Base-by-base conservation (phyloP, 164 flowering plant genomes). In the Macadamia integrifolia region DNA sequence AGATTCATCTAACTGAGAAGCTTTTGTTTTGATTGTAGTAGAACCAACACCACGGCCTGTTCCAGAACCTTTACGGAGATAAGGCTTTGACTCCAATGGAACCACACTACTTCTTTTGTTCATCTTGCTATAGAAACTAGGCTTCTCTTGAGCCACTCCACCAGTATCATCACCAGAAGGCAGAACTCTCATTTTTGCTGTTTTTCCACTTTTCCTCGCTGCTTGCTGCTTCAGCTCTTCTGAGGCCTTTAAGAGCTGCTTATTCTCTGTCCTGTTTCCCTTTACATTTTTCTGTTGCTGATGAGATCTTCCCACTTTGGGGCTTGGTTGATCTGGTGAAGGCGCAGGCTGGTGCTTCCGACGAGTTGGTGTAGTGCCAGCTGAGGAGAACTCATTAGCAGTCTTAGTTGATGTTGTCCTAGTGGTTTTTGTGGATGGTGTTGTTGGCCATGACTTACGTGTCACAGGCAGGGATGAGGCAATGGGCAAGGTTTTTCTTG, bases 31-130 rank as follows among this genome's bases (percentile, higher is more conserved):
- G 63, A 48, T 70, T 57, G 58, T 68, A 58, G 40, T 75, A 29
- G 84, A 78, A 69, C 79, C 72, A 58, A 65, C 77, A 61, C 76
- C 78, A 66, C 85, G 72, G 57, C 74, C 79, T 9, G 69, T 74
- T 71, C 85, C 78, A 52, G 90, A 77, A 31, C 86, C 83, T 77
- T 86, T 91, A 44, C 88, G 86, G 18, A 78, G 77, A 73, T 79
- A 83, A 15, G 89, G 85, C 76, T 88, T 93, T 56, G 95, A 70
- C 74, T 90, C 97, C 76, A 90, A 65, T 1, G 98, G 97, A 58
- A 91, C 95, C 67, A 93, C 90, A 78, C 88, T 88, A 77, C 92
- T 82, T 72, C 88, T 93, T 79, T 80, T 92, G 17, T 90, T 81
- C 32, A 80, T 87, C 81, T 84, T 92, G 78, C 69, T 80, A 68